A percentile compares a stretch with the other conserved stretches of the same genome.
Conservation (phyloP, 768 basidiomycete genomes). For the Lentinula sp. region DNA sequence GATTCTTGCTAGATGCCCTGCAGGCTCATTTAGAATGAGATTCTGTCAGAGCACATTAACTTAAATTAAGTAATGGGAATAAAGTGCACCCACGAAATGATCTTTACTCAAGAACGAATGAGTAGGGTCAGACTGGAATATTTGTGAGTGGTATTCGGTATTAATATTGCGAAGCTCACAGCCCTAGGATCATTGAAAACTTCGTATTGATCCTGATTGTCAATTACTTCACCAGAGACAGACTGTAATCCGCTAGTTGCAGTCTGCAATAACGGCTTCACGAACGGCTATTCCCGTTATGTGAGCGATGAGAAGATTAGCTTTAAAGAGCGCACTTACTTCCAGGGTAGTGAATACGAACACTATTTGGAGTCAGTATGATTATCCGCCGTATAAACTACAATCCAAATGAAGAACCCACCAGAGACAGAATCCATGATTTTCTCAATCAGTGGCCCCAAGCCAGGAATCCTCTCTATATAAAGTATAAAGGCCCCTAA, state of each 20-base stretch:
- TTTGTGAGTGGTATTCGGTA: not conserved
- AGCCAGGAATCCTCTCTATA: slow-evolving; percentile 78
- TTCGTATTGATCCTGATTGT: slow-evolving; percentile 78
- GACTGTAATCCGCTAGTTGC: slow-evolving; percentile 57
- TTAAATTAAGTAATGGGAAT: not conserved
- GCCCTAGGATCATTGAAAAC: slow-evolving; percentile 82
- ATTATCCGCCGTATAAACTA: not conserved
- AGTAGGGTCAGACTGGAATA: slow-evolving; percentile 70
- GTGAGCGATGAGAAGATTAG: not conserved
- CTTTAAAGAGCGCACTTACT: slow-evolving; percentile 25
- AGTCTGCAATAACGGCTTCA: slow-evolving; percentile 72
- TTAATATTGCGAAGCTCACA: slow-evolving; percentile 30
- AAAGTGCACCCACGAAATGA: slow-evolving; percentile 60
- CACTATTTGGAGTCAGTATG: slow-evolving; percentile 29
- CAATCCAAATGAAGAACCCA: slow-evolving; percentile 18
- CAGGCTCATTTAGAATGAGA: slow-evolving; percentile 77
- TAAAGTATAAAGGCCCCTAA: not conserved
- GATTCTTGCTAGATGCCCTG: slow-evolving; percentile 65
- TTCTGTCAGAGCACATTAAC: slow-evolving; percentile 36
- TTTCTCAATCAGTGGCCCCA: slow-evolving; percentile 71
- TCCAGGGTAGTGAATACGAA: slow-evolving; percentile 85
- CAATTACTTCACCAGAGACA: slow-evolving; percentile 73
- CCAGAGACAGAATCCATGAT: slow-evolving; percentile 67
- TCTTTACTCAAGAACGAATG: slow-evolving; percentile 89
- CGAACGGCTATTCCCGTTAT: slow-evolving; percentile 49